Base-by-base conservation (phyloP, 805 yeast genomes). In the Isabelozyma gotoi region DNA sequence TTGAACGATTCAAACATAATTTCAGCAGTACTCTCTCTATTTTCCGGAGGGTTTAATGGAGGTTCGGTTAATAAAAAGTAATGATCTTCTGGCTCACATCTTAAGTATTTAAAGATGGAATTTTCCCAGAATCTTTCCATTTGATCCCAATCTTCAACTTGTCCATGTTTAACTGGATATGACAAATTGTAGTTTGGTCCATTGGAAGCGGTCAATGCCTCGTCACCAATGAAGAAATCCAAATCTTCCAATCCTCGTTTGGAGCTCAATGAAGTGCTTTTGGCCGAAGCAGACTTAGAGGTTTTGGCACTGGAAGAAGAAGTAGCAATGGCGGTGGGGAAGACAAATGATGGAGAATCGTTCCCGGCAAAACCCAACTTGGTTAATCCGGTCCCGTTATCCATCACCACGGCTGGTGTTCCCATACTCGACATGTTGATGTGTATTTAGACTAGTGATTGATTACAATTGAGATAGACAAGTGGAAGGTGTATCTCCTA, bases 61-160 rank as follows among this genome's bases (percentile, higher is more conserved):
- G 99, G 99, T 71, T 94, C 99, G 40, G 99, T 94, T 55, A 94
- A 71, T 44, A 94, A 73, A 68, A 94, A 94, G 62, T 88, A 90
- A 62, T 94, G 99, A 68, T 94, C 99, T 66, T 94, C 99, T 12
- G 99, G 99, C 69, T 94, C 99, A 64, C 98, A 89, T 65, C 97
- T 82, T 55, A 94, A 78, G 64, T 94, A 94, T 71, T 94, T 92
- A 75, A 94, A 94, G 59, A 94, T 91, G 38, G 96, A 88, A 59
- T 88, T 87, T 62, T 94, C 98, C 99, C 99, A 94, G 67, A 90
- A 92, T 63, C 99, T 79, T 68, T 94, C 99, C 99, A 94, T 94
- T 62, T 94, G 97, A 71, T 94, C 99, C 99, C 99, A 94, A 66
- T 94, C 89, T 67, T 94, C 99, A 50, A 94, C 86, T 73, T 94